Evolutionary conservation across 768 basidiomycete genomes (phyloP).

Genomic region (Pleurotus ostreatus): DNA sequence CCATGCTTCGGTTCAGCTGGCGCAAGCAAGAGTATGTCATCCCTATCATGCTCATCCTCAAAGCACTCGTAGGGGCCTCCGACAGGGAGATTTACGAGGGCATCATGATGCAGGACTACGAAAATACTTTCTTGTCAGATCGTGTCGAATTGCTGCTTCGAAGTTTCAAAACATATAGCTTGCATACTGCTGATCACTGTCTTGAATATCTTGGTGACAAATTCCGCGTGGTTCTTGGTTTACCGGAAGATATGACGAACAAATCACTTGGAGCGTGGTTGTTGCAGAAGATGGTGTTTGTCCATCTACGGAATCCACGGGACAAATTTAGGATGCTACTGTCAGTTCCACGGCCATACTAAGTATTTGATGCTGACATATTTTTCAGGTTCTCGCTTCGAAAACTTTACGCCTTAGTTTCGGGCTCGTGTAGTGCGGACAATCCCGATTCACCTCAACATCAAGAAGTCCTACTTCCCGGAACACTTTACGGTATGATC

Average conservation of each 20-base stretch:
- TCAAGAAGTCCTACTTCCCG: conserved; percentile 95
- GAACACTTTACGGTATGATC: conserved; percentile 91
- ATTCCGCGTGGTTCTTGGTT: conserved; percentile 85
- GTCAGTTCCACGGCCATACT: conserved; percentile 42
- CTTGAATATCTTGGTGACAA: conserved; percentile 95
- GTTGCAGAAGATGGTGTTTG: conserved; percentile 80
- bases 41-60: conserved; percentile 94
- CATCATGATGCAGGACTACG: conserved; percentile 93
- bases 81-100: conserved; percentile 98
- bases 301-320: conserved; percentile 80
- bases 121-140: conserved; percentile 96
- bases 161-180: conserved; percentile 90
- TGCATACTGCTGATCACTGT: conserved; percentile 87
- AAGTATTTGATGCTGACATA: not conserved
- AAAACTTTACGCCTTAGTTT: conserved; percentile 89
- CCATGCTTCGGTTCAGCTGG: conserved; percentile 97
- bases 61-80: conserved; percentile 85
- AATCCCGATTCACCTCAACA: conserved; percentile 99
- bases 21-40: conserved; percentile 98
- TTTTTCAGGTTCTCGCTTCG: conserved; percentile 87
- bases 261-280: conserved; percentile 77
- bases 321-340: conserved; percentile 95
- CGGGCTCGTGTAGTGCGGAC: conserved; percentile 85
- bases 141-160: conserved; percentile 91
- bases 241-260: conserved; percentile 94